Evolutionary conservation across 2,329 filamentous ascomycete species (phyloP).

Genomic region (Fusarium sp.): DNA sequence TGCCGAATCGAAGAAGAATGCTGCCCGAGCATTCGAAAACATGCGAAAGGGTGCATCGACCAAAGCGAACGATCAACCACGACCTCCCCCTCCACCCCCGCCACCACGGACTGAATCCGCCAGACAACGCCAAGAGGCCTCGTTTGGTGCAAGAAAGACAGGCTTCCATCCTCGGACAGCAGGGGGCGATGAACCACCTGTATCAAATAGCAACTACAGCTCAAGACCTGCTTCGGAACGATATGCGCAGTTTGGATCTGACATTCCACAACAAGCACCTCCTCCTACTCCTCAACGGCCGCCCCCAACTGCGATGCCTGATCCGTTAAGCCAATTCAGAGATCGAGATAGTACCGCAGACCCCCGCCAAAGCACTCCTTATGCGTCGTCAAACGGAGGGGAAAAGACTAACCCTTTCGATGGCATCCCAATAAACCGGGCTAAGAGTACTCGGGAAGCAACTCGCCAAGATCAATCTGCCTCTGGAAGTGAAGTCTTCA

Average conservation of each 20-base stretch:
- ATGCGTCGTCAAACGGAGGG: slow-evolving; percentile 62
- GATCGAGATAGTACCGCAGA: slow-evolving; percentile 54
- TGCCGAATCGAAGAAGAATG: slow-evolving; percentile 53
- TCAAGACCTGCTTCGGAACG: slow-evolving; percentile 47
- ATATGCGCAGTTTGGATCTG: slow-evolving; percentile 23
- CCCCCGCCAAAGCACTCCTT: slow-evolving; percentile 66
- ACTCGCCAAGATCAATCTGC: slow-evolving; percentile 41
- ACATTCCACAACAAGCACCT: slow-evolving; percentile 20
- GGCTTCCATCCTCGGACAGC: slow-evolving; percentile 62
- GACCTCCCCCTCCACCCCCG: slow-evolving; percentile 47
- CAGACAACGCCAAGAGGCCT: slow-evolving; percentile 62
- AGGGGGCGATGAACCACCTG: slow-evolving; percentile 62
- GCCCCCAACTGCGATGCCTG: slow-evolving; percentile 46
- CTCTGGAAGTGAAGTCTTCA: slow-evolving; percentile 33
- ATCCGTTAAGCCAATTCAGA: slow-evolving; percentile 60
- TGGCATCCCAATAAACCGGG: slow-evolving; percentile 54
- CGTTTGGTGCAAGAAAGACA: slow-evolving; percentile 61
- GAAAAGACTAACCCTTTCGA: slow-evolving; percentile 69
- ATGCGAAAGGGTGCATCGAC: slow-evolving; percentile 52
- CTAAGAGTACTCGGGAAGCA: slow-evolving; percentile 56
- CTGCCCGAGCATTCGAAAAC: slow-evolving; percentile 54
- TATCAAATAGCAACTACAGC: slow-evolving; percentile 61
- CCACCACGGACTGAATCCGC: slow-evolving; percentile 62
- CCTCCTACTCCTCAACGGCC: slow-evolving; percentile 30
- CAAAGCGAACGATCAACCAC: slow-evolving; percentile 42